Evolutionary conservation across 2,329 filamentous ascomycete species (phyloP), one percentile per base, ranked within the genome.

Genomic region (Aspergillus sp.): DNA sequence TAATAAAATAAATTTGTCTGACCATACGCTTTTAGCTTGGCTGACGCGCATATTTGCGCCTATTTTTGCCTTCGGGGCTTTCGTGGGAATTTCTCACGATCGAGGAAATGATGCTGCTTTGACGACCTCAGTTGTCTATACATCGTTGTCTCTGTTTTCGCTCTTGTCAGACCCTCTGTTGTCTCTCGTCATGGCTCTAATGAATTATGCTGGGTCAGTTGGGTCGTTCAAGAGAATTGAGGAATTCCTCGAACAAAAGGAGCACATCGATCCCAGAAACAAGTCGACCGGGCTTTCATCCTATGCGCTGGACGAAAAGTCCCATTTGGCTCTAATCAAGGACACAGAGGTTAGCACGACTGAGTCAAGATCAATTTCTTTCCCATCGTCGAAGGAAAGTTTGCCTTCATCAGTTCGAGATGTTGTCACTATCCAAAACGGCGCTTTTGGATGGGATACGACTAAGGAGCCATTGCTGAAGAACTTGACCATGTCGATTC

Each of bases 171-270:
- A 82, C 45, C 81, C 81, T 5, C 72, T 82, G 1, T 66, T 77
- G 17, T 77, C 76, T 3, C 69, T 82, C 32, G 79, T 83, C 8
- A 79, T 80, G 75, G 76, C 78, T 8, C 67, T 82, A 9, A 75
- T 78, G 59, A 70, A 75, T 4, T 79, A 81, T 47, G 74, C 80
- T 59, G 78, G 78, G 2, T 76, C 78, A 3, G 70, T 81, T 1
- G 80, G 79, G 5, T 81, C 78, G 8, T 82, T 82, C 61, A 69
- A 71, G 38, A 73, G 80, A 15, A 82, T 82, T 15, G 79, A 82
- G 57, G 72, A 76, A 10, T 82, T 81, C 58, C 66, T 83, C 1
- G 66, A 74, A 9, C 75, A 74, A 49, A 64, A 73, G 28, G 59
- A 68, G 2, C 72, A 72, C 58, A 43, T 64, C 5, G 74, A 78